Percentiles rank a stretch among this genome's conserved stretches.
phyloP scores from a whole-genome alignment of 1,139 yeast species.

The Maudiozyma humilis region DNA sequence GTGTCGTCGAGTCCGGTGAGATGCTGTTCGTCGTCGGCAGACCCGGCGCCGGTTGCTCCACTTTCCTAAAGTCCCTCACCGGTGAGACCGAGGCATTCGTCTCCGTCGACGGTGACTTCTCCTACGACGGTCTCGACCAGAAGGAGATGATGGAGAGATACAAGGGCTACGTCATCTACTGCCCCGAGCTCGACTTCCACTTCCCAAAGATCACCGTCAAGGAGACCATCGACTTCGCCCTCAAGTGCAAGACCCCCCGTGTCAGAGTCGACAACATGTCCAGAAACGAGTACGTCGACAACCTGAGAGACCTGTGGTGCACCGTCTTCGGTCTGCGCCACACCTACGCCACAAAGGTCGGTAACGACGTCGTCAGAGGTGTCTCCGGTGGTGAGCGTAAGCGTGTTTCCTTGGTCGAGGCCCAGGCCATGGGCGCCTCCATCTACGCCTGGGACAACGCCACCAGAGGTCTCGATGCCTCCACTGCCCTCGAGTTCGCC shows the following conservation, averaged over 20 bases:
- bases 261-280: conserved; percentile 43
- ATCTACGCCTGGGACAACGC: conserved; percentile 69
- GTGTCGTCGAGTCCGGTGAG: conserved; percentile 51
- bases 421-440: conserved; percentile 49
- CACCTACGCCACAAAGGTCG: conserved; percentile 48
- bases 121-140: conserved; percentile 46
- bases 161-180: conserved; percentile 48
- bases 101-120: conserved; percentile 38
- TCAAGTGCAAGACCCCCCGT: conserved; percentile 53
- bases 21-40: conserved; percentile 55
- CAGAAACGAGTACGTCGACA: conserved; percentile 41
- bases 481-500: conserved; percentile 61
- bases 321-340: conserved; percentile 54
- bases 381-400: conserved; percentile 61
- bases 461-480: conserved; percentile 71
- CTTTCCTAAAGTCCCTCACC: conserved; percentile 46
- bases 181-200: conserved; percentile 55
- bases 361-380: conserved; percentile 54
- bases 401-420: conserved; percentile 58
- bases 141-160: conserved; percentile 42
- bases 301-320: conserved; percentile 43
- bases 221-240: conserved; percentile 53
- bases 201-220: conserved; percentile 59
- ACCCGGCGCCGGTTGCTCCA: conserved; percentile 63
- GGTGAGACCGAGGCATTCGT: conserved; percentile 42